These are phyloP conservation scores for Phytophthora hibernalis DNA, from an alignment of 352 stramenopile genomes.

Conservation along the genomic window DNA sequence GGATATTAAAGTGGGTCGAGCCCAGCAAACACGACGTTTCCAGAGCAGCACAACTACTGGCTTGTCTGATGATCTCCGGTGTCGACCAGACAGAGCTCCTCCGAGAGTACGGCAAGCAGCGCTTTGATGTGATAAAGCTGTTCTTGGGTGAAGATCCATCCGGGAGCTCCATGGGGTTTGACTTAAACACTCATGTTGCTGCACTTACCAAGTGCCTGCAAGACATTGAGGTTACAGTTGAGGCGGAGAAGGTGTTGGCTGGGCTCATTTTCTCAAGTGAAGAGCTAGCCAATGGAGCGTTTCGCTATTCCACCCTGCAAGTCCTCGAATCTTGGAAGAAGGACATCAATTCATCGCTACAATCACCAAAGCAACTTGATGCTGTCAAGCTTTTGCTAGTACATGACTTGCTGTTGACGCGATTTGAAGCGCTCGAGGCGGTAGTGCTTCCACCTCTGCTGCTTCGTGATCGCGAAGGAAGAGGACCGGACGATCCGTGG, in stretches of 20 bases:
- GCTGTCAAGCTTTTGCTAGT: constrained; percentile 68
- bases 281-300: constrained; percentile 67
- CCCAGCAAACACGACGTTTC: constrained; percentile 61
- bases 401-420: constrained; percentile 56
- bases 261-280: constrained; percentile 64
- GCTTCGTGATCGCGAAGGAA: constrained; percentile 70
- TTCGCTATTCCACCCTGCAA: constrained; percentile 57
- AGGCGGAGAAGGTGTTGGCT: constrained; percentile 64
- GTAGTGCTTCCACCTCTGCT: constrained; percentile 61
- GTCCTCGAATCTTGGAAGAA: constrained; percentile 67
- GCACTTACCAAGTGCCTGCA: constrained; percentile 44
- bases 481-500: constrained; percentile 71
- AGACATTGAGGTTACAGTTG: constrained; percentile 65
- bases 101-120: constrained; percentile 71
- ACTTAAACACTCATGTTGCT: constrained; percentile 37
- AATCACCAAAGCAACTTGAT: constrained; percentile 32
- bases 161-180: constrained; percentile 47
- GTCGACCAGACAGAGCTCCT: constrained; percentile 61
- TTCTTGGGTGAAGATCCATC: constrained; percentile 48
- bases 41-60: constrained; percentile 66
- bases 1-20: constrained; percentile 41
- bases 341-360: constrained; percentile 41
- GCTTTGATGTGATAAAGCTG: constrained; percentile 70
- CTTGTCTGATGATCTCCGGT: constrained; percentile 65
- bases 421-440: constrained; percentile 43